Evolutionary conservation across 2,329 filamentous ascomycete species (phyloP), one percentile per base, ranked within the genome.

Genomic region (Hirsutella minnesotensis): DNA sequence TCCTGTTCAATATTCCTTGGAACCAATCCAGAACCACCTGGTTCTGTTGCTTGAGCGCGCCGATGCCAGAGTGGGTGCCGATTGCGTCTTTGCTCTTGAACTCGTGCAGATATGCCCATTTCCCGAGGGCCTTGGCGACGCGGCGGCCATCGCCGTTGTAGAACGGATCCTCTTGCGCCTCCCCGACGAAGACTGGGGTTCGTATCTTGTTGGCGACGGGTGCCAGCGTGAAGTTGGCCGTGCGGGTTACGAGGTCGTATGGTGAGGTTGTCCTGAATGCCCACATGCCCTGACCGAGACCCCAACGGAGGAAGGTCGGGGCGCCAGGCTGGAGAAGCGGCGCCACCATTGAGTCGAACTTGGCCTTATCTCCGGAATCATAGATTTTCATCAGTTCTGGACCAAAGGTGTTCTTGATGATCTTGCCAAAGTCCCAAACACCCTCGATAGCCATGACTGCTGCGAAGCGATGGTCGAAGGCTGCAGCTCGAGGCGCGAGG

Each of bases 381-480:
- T 46, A 39, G 2, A 43, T 10, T 19, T 33, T 31, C 34, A 44
- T 44, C n/a, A 39, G 13, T 10, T 47, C 45, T 0, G 47, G 47
- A 1, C 38, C 39, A 12, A 50, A 44, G 12, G 24, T 27, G 13
- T 21, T 9, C 33, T 39, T 34, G 5, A 53, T 12, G 5, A 39
- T 36, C 3, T 18, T 43, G 21, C 54, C 47, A 51, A 57, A 48
- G 43, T 62, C 54, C 46, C 52, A 64, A 4, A 69, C 44, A 2
- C 64, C 67, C 46, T 67, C 66, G 24, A 66, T 53, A 29, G 58
- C 54, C 39, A 68, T 51, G 5, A 35, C 15, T 9, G 66, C 67
- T 1, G 60, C 57, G 35, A 70, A 51, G 4, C 67, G 64, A 43
- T 58, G 62, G 41, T 71, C 68, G 46, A 66, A 66, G 1, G 65